Conservation (phyloP, 306 rosid genomes). For the Vicia faba region DNA sequence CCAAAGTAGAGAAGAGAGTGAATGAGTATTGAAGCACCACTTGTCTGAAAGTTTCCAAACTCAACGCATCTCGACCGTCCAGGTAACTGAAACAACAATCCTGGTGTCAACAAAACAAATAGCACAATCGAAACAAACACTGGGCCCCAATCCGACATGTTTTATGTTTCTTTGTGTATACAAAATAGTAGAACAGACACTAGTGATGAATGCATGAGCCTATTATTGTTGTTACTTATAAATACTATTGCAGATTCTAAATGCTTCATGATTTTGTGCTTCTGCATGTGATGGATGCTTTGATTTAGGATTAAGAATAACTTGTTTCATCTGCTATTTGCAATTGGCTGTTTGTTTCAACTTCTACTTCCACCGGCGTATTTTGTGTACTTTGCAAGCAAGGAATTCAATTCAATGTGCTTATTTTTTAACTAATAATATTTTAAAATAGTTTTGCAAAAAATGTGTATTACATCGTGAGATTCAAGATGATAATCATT, state of each 20-base stretch:
- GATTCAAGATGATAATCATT: too few species aligned
- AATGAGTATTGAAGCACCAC: slow-evolving; percentile 74
- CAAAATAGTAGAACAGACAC: not conserved
- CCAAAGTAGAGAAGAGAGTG: slow-evolving; percentile 80
- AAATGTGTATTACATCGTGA: too few species aligned
- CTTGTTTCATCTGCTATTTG: slow-evolving; percentile 40
- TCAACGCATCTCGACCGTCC: slow-evolving; percentile 70
- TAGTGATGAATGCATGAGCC: not conserved
- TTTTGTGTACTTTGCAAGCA: slow-evolving; percentile 36
- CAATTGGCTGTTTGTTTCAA: not conserved
- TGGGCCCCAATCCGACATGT: slow-evolving; percentile 89
- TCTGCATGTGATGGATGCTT: slow-evolving; percentile 17
- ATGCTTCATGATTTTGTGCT: not conserved
- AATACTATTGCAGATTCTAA: too few species aligned
- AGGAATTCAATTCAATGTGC: slow-evolving; percentile 27
- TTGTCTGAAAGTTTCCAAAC: slow-evolving; percentile 80
- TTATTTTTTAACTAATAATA: too few species aligned
- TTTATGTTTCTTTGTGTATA: not conserved
- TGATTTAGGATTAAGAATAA: slow-evolving; percentile 44
- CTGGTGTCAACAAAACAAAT: slow-evolving; percentile 76
- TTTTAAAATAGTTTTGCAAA: too few species aligned
- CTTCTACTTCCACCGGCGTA: not conserved
- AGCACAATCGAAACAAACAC: slow-evolving; percentile 69
- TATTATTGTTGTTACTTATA: not conserved
- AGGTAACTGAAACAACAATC: slow-evolving; percentile 72